Evolutionary conservation across 2,329 filamentous ascomycete genomes (phyloP), one percentile per base, ranked within the genome.

Genomic region (Microcera coccophila): DNA sequence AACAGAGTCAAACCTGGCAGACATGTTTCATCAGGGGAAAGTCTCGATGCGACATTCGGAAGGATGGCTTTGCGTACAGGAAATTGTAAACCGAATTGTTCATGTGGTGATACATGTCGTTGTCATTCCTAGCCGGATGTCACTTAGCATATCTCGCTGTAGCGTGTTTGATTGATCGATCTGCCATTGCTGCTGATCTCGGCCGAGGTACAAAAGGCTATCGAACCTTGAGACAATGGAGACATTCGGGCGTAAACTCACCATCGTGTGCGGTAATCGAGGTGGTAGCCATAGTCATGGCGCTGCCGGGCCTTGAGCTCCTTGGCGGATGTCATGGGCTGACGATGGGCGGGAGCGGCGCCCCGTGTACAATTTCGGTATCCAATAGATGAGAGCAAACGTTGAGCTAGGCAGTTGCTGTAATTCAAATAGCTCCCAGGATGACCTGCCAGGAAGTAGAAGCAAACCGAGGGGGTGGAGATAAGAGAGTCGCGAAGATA

Each of bases 91-190:
- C 76, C 31, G 83, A 86, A 62, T 95, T 95, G 70, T 95, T 95
- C 74, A 95, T 81, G 63, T 97, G 91, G 47, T 87, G 78, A 66
- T 93, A 95, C 87, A 94, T 93, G 70, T 95, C 90, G 62, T 95
- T 95, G 67, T 95, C 90, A 63, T 81, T 83, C 88, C 88, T 90
- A 44, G 34, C 47, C 44, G 45, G 16, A 9, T 7, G 33, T 35
- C 33, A 35, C 33, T 35, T 4, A 20, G n/a, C 11, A n/a, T 33
- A 41, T 24, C 4, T 20, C 14, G 7, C 14, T 17, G 16, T 24
- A 32, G 36, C 20, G 7, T 12, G 18, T 19, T 17, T 17, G 9
- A 53, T 37, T 48, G 47, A 39, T 50, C 50, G 32, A 47, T 46
- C 47, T 5, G 36, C 10, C 16, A 38, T 15, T 17, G 7, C 15